These are phyloP conservation scores for Cladosporium velox DNA, from an alignment of 2,329 filamentous ascomycete species.

Conservation along the genomic window DNA sequence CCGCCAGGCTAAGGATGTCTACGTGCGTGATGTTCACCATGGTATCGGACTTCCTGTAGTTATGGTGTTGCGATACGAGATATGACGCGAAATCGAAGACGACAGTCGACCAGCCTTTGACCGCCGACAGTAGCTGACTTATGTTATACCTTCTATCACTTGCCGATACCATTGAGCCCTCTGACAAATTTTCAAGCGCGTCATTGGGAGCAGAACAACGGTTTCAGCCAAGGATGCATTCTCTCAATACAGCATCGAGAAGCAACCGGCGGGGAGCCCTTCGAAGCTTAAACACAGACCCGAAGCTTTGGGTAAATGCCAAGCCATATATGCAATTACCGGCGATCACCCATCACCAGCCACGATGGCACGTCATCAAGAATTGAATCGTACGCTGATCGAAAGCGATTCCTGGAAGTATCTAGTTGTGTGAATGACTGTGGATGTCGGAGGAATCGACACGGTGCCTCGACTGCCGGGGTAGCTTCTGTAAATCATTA, in stretches of 20 bases:
- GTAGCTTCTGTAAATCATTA: neutral
- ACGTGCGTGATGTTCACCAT: conserved; percentile 41
- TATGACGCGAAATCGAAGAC: neutral
- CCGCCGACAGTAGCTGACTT: neutral
- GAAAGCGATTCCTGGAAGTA: neutral
- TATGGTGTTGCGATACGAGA: neutral
- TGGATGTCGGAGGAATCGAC: neutral
- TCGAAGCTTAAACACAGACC: conserved; percentile 5
- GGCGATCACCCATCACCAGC: neutral
- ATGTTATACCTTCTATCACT: neutral
- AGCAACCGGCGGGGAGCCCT: neutral
- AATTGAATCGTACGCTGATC: neutral
- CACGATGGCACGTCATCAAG: neutral
- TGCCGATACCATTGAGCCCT: neutral
- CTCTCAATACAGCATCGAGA: conserved; percentile 1
- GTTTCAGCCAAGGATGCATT: conserved; percentile 17
- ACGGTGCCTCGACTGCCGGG: neutral
- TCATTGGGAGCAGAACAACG: neutral
- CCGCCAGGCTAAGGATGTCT: conserved; percentile 35
- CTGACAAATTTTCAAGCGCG: neutral
- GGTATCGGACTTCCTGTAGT: neutral
- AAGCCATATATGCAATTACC: neutral
- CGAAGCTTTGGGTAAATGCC: conserved; percentile 4
- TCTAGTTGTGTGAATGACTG: neutral
- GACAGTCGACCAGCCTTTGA: neutral